phyloP scores from a whole-genome alignment of 495 filamentous ascomycete genomes.

The Pseudoneurospora amorphoporcata region DNA sequence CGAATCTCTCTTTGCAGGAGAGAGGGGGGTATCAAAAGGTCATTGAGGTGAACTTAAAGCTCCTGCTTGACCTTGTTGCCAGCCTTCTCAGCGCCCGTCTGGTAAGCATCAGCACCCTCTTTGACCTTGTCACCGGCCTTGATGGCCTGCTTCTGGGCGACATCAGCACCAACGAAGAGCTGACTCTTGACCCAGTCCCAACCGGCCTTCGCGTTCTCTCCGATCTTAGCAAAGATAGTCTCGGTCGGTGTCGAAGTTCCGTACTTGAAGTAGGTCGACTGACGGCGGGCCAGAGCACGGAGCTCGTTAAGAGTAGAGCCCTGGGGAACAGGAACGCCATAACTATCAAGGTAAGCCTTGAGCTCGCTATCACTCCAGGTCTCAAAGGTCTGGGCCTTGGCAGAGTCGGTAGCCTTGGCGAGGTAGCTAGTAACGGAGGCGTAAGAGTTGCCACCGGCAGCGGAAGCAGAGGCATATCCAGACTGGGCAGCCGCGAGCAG shows the following conservation, averaged over 20 bases:
- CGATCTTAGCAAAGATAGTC: constrained; percentile 54
- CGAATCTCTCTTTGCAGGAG: neutral
- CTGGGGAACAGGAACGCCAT: constrained; percentile 64
- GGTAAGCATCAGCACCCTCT: constrained; percentile 4
- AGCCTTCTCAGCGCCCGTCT: neutral
- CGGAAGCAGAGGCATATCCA: constrained; percentile 58
- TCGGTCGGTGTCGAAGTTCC: constrained; percentile 56
- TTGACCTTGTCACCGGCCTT: constrained; percentile 25
- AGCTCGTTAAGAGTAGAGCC: constrained; percentile 57
- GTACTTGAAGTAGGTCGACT: constrained; percentile 67
- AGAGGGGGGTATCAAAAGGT: neutral
- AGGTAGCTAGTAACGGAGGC: constrained; percentile 69
- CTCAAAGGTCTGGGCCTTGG: constrained; percentile 63
- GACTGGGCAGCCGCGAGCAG: constrained; percentile 61
- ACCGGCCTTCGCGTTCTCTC: constrained; percentile 37
- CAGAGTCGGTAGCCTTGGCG: constrained; percentile 53
- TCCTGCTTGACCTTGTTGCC: constrained; percentile 10
- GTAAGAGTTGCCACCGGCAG: constrained; percentile 53
- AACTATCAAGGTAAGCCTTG: constrained; percentile 72
- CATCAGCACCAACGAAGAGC: constrained; percentile 52
- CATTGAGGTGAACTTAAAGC: constrained; percentile 5
- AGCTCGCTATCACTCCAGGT: constrained; percentile 72
- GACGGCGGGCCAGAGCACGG: constrained; percentile 56
- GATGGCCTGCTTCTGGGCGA: constrained; percentile 47
- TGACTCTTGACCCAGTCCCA: constrained; percentile 51